A percentile compares a stretch with the other conserved stretches of the same genome.
These are phyloP conservation scores for Ensete ventricosum DNA, from an alignment of 176 grass and related monocot genomes.

Conservation along the genomic window DNA sequence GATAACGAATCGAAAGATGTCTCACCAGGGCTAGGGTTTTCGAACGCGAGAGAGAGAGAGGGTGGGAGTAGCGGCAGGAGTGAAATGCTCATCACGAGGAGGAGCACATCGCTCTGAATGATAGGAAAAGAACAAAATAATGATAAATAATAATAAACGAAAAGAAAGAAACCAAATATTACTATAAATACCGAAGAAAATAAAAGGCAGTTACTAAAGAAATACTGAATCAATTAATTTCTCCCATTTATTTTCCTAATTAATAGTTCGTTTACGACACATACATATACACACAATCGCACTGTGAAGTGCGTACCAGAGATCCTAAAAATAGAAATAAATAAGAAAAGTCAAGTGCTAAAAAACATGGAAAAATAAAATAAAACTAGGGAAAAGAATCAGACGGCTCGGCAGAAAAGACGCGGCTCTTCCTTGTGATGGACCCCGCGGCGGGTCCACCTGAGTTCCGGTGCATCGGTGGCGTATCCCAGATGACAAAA, in stretches of 20 bases:
- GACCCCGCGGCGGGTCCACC: neutral
- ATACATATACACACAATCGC: too few relatives aligned
- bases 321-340: too few relatives aligned
- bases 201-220: neutral
- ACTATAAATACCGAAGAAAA: neutral
- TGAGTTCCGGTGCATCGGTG: neutral
- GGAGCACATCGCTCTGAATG: neutral
- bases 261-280: too few relatives aligned
- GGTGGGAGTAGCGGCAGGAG: neutral
- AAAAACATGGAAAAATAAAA: neutral
- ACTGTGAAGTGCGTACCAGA: too few relatives aligned
- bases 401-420: neutral
- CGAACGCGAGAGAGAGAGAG: neutral
- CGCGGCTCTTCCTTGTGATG: neutral
- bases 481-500: neutral
- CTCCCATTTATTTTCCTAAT: too few relatives aligned
- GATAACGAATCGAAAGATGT: neutral
- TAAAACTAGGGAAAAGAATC: neutral
- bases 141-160: neutral
- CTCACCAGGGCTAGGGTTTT: constrained; percentile 2
- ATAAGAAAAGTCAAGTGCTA: neutral
- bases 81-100: constrained; percentile 9
- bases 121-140: neutral
- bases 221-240: too few relatives aligned
- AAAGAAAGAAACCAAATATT: neutral